phyloP scores from a whole-genome alignment of 768 basidiomycete genomes.

The Psilocybe cyanescens region DNA sequence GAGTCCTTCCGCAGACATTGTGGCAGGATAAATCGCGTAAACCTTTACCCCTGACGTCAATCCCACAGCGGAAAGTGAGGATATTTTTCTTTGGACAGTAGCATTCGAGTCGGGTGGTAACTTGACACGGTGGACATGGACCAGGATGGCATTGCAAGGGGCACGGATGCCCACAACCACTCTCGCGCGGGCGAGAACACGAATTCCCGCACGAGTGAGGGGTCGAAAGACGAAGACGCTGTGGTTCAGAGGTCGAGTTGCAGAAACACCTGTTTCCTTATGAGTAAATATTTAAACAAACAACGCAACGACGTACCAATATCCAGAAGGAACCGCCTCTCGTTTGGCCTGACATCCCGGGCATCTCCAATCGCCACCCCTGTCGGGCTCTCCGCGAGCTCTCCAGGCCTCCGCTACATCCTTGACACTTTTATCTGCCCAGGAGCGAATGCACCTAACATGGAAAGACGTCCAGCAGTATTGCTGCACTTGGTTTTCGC shows the following conservation, averaged over 20 bases:
- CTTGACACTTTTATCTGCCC: constrained; percentile 85
- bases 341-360: constrained; percentile 90
- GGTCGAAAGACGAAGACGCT: constrained; percentile 67
- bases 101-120: constrained; percentile 78
- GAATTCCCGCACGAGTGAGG: constrained; percentile 79
- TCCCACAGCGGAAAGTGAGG: constrained; percentile 63
- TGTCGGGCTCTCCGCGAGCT: constrained; percentile 63
- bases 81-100: constrained; percentile 70
- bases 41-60: constrained; percentile 34
- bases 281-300: neutral
- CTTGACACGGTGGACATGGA: constrained; percentile 92
- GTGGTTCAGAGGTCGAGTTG: constrained; percentile 71
- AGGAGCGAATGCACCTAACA: constrained; percentile 84
- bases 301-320: constrained; percentile 50
- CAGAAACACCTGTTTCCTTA: constrained; percentile 76
- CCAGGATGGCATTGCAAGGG: constrained; percentile 91
- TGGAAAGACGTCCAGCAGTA: constrained; percentile 95
- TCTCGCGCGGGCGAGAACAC: constrained; percentile 61
- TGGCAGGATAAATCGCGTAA: constrained; percentile 45
- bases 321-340: constrained; percentile 63
- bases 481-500: constrained; percentile 43
- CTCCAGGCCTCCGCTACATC: constrained; percentile 75
- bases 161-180: constrained; percentile 80
- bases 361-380: constrained; percentile 86
- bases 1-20: constrained; percentile 42